A percentile compares a stretch with the other conserved stretches of the same genome.
Conservation (phyloP, 2,329 filamentous ascomycete species). For the Chalara sp. region DNA sequence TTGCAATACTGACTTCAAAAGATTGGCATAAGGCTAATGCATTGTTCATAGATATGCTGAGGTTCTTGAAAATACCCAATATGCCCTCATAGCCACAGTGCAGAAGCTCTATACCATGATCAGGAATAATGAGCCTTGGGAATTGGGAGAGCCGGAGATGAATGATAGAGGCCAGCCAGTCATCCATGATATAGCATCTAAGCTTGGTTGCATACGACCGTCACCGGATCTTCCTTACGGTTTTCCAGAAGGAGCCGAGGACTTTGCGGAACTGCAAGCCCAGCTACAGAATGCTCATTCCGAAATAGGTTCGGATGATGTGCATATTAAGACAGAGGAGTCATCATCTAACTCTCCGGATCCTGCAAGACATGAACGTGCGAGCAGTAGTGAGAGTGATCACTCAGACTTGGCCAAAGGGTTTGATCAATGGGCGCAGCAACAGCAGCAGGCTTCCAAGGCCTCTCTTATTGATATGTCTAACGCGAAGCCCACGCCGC, state of each 20-base stretch:
- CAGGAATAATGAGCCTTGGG: slow-evolving; percentile 50
- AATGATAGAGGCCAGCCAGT: slow-evolving; percentile 57
- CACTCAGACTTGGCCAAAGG: slow-evolving; percentile 14
- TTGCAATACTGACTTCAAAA: not conserved
- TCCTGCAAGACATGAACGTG: slow-evolving; percentile 14
- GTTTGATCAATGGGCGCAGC: slow-evolving; percentile 12
- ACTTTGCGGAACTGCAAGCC: slow-evolving; percentile 47
- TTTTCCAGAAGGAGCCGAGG: slow-evolving; percentile 56
- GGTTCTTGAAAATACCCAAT: slow-evolving; percentile 58
- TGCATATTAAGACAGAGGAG: slow-evolving; percentile 7
- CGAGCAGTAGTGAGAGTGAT: slow-evolving; percentile 17
- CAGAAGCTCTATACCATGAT: slow-evolving; percentile 62
- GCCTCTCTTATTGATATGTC: not conserved
- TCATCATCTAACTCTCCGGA: slow-evolving; percentile 9
- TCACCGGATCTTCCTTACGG: slow-evolving; percentile 52
- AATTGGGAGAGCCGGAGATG: slow-evolving; percentile 55
- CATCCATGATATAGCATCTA: slow-evolving; percentile 59
- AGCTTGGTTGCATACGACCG: slow-evolving; percentile 56
- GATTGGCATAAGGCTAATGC: not conserved
- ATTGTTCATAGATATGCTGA: slow-evolving; percentile 47
- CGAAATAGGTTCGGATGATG: slow-evolving; percentile 14
- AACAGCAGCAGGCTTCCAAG: slow-evolving; percentile 10
- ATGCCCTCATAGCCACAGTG: slow-evolving; percentile 56
- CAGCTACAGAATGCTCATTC: slow-evolving; percentile 37
- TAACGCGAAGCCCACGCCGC: slow-evolving; percentile 4